A percentile compares a stretch with the other conserved stretches of the same genome.
Evolutionary conservation across 768 basidiomycete genomes (phyloP).

Genomic region (Termitomyces sp.): DNA sequence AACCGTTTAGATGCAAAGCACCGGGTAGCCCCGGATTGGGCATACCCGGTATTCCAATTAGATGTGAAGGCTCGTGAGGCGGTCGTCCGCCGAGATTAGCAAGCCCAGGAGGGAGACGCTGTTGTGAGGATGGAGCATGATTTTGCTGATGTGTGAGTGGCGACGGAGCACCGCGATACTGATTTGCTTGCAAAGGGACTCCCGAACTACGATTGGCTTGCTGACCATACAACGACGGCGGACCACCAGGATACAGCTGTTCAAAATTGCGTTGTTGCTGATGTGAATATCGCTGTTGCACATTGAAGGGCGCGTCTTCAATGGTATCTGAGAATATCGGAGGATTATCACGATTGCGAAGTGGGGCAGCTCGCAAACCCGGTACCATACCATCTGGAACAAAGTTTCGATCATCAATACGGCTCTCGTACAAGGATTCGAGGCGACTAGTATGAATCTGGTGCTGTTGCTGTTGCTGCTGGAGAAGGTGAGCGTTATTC

Average conservation of each 20-base stretch:
- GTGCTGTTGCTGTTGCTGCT: slow-evolving; percentile 33
- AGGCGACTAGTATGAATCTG: slow-evolving; percentile 42
- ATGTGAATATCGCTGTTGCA: slow-evolving; percentile 51
- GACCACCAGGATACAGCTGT: slow-evolving; percentile 48
- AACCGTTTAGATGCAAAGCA: slow-evolving; percentile 39
- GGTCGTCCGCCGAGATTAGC: slow-evolving; percentile 81
- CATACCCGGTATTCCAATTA: slow-evolving; percentile 43
- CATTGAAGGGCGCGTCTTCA: slow-evolving; percentile 56
- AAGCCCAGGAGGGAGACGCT: slow-evolving; percentile 73
- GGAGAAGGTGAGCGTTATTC: slow-evolving; percentile 31
- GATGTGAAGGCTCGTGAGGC: slow-evolving; percentile 72
- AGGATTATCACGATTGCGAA: slow-evolving; percentile 53
- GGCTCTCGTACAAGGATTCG: slow-evolving; percentile 69
- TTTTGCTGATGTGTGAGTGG: slow-evolving; percentile 47
- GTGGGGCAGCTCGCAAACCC: slow-evolving; percentile 64
- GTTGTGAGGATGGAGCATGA: slow-evolving; percentile 38
- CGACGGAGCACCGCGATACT: slow-evolving; percentile 68
- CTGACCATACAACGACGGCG: slow-evolving; percentile 45
- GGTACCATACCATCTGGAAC: slow-evolving; percentile 85
- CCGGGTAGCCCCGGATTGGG: slow-evolving; percentile 40
- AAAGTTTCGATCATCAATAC: slow-evolving; percentile 70
- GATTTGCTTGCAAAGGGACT: slow-evolving; percentile 52
- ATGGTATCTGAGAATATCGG: slow-evolving; percentile 51
- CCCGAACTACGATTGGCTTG: slow-evolving; percentile 51
- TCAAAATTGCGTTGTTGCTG: slow-evolving; percentile 49